A percentile compares a stretch with the other conserved stretches of the same genome.
Evolutionary conservation across 257 asterid genomes (phyloP).

Genomic region (Handroanthus guayacan): DNA sequence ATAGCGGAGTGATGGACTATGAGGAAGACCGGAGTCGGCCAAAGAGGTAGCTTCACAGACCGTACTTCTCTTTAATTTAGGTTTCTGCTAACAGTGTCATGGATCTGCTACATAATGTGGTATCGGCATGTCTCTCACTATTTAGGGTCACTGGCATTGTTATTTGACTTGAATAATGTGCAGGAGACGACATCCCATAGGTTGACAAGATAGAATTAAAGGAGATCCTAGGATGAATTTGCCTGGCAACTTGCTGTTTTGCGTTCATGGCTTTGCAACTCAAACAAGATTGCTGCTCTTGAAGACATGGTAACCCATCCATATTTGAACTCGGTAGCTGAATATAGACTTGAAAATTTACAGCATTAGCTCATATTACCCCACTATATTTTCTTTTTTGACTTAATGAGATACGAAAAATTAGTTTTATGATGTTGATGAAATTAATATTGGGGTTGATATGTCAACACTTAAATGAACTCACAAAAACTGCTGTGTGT

Average conservation of each 20-base stretch:
- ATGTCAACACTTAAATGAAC: conserved; percentile 16
- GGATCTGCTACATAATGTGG: not conserved
- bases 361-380: conserved; percentile 26
- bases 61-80: conserved; percentile 18
- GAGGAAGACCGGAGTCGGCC: conserved; percentile 87
- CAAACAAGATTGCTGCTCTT: conserved; percentile 19
- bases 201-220: conserved; percentile 40
- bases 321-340: conserved; percentile 17
- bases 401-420: conserved; percentile 25
- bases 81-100: conserved; percentile 26
- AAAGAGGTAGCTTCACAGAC: conserved; percentile 69
- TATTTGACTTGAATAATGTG: conserved; percentile 20
- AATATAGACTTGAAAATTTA: conserved; percentile 28
- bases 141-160: not conserved
- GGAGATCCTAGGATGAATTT: conserved; percentile 34
- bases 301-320: conserved; percentile 16
- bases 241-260: conserved; percentile 25
- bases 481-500: conserved; percentile 19
- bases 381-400: conserved; percentile 30
- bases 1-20: conserved; percentile 89
- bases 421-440: conserved; percentile 36
- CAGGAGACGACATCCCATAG: conserved; percentile 57
- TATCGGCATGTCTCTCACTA: not conserved
- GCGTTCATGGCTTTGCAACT: conserved; percentile 27
- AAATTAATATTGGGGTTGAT: conserved; percentile 10